These are phyloP conservation scores for Calonectria pseudoturangicola DNA, from an alignment of 2,329 filamentous ascomycete genomes.

Conservation along the genomic window DNA sequence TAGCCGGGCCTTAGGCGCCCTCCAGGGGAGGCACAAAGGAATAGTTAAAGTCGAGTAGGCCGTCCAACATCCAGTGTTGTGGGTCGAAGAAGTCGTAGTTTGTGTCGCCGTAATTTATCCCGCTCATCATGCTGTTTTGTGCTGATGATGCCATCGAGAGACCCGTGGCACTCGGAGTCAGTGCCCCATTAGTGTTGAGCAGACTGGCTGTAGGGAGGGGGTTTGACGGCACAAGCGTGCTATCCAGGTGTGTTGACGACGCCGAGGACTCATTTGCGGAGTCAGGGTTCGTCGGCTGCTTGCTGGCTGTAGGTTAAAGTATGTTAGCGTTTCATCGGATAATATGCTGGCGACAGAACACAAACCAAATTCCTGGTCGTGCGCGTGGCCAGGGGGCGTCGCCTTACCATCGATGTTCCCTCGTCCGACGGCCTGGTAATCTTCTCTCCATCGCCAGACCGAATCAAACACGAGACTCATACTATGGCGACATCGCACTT, in stretches of 20 bases:
- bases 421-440: slow-evolving; percentile 82
- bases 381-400: slow-evolving; percentile 42
- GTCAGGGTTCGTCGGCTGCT: slow-evolving; percentile 91
- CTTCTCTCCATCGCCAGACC: slow-evolving; percentile 90
- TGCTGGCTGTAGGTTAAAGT: slow-evolving; percentile 73
- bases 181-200: slow-evolving; percentile 69
- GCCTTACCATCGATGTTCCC: slow-evolving; percentile 82
- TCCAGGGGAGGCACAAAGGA: slow-evolving; percentile 75
- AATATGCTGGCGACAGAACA: slow-evolving; percentile 42
- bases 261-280: slow-evolving; percentile 83
- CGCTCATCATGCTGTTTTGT: slow-evolving; percentile 68
- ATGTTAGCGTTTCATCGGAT: slow-evolving; percentile 47
- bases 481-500: slow-evolving; percentile 88
- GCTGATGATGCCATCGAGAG: slow-evolving; percentile 63
- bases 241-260: slow-evolving; percentile 79
- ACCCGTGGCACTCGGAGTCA: slow-evolving; percentile 71
- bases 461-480: slow-evolving; percentile 91
- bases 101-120: slow-evolving; percentile 77
- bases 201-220: slow-evolving; percentile 65
- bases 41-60: slow-evolving; percentile 87
- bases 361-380: slow-evolving; percentile 50
- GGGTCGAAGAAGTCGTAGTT: slow-evolving; percentile 94
- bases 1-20: slow-evolving; percentile 62
- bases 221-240: slow-evolving; percentile 70
- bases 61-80: slow-evolving; percentile 94